Conservation (phyloP, 352 stramenopile species). For the Pythium monospermum region DNA sequence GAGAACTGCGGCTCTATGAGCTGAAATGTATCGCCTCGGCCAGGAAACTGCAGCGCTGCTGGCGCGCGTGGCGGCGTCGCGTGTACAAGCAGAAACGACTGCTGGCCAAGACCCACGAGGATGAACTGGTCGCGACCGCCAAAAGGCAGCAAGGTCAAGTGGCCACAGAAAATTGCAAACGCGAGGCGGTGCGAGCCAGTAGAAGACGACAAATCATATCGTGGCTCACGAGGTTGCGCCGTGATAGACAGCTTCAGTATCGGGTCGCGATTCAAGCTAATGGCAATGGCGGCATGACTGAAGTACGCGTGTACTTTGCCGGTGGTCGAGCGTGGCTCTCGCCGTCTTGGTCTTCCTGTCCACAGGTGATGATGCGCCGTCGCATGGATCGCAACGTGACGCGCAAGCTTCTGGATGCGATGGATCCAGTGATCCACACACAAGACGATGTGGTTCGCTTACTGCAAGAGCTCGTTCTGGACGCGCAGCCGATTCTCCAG, state of each 20-base stretch:
- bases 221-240: no score
- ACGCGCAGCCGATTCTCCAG: conserved; percentile 33
- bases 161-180: not conserved
- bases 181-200: no score
- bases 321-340: conserved; percentile 38
- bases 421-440: conserved; percentile 13
- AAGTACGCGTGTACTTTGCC: conserved; percentile 32
- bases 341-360: not conserved
- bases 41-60: conserved; percentile 19
- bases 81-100: conserved; percentile 1
- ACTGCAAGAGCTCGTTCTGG: conserved; percentile 29
- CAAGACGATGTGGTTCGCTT: conserved; percentile 22
- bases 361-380: conserved; percentile 14
- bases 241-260: not conserved
- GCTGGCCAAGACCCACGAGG: conserved; percentile 9
- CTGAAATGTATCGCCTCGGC: conserved; percentile 11
- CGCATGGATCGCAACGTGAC: conserved; percentile 42
- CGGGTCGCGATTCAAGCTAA: not conserved
- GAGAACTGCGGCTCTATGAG: conserved; percentile 12
- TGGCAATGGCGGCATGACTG: not conserved
- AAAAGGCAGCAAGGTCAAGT: not conserved
- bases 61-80: conserved; percentile 9
- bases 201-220: no score
- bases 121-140: conserved; percentile 8
- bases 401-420: conserved; percentile 35